These are phyloP conservation scores for Aristolochia contorta DNA, from an alignment of 164 flowering plant genomes.

Conservation along the genomic window DNA sequence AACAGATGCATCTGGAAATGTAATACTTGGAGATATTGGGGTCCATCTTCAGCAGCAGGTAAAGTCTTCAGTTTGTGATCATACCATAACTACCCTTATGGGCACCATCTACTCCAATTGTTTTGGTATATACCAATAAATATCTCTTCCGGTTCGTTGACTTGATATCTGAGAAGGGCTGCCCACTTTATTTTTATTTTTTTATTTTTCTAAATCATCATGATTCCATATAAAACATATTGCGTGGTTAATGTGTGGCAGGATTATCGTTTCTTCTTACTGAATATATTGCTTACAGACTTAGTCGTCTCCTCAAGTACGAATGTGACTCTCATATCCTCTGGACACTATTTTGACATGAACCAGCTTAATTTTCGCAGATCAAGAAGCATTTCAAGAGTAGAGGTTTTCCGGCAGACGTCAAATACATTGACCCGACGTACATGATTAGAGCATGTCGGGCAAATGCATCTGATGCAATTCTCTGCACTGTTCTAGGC, in stretches of 20 bases:
- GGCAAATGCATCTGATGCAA: slow-evolving; percentile 52
- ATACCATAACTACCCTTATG: neutral
- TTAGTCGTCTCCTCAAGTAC: too few species aligned
- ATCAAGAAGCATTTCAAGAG: slow-evolving; percentile 34
- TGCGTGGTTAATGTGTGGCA: too few species aligned
- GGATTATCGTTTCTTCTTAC: neutral
- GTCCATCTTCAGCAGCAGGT: slow-evolving; percentile 37
- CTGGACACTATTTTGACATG: too few species aligned
- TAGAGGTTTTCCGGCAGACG: slow-evolving; percentile 30
- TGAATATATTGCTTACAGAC: neutral
- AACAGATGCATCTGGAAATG: slow-evolving; percentile 38
- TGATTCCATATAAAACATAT: too few species aligned
- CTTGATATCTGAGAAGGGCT: too few species aligned
- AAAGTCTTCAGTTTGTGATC: neutral
- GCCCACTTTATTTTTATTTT: too few species aligned
- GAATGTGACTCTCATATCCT: too few species aligned
- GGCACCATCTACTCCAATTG: too few species aligned
- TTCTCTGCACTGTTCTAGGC: slow-evolving; percentile 46
- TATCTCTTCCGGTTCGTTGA: too few species aligned
- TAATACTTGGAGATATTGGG: slow-evolving; percentile 30
- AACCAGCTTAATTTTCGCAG: slow-evolving; percentile 12
- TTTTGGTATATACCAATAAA: too few species aligned
- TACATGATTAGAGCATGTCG: slow-evolving; percentile 43
- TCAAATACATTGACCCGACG: slow-evolving; percentile 43
- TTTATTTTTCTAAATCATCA: too few species aligned